Evolutionary conservation across 257 asterid species (phyloP).

Genomic region (Solanum piurae): DNA sequence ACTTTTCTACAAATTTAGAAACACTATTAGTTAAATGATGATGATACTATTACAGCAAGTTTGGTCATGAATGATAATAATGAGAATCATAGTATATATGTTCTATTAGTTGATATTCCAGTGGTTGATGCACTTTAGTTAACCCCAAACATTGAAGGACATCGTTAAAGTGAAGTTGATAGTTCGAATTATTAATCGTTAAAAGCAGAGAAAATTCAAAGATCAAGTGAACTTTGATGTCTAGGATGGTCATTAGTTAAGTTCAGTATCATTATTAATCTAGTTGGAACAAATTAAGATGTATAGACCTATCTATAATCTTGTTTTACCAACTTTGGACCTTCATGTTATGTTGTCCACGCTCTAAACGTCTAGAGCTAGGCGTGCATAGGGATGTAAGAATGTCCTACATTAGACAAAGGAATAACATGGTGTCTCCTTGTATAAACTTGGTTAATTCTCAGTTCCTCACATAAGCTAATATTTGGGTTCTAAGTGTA

Average conservation of each 20-base stretch:
- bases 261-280: neutral
- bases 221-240: no score
- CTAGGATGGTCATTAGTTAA: neutral
- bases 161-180: neutral
- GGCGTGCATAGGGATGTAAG: neutral
- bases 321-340: neutral
- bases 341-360: neutral
- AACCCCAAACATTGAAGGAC: neutral
- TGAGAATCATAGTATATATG: neutral
- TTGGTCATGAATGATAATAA: neutral
- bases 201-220: no score
- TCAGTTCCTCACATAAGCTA: neutral
- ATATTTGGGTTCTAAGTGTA: neutral
- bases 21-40: neutral
- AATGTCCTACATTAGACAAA: neutral
- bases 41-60: neutral
- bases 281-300: neutral
- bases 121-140: neutral
- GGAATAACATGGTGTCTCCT: neutral
- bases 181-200: neutral
- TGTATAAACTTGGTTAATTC: neutral
- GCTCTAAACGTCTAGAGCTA: neutral
- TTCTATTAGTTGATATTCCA: neutral
- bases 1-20: conserved; percentile 5
- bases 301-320: neutral